Evolutionary conservation across 2,329 filamentous ascomycete species (phyloP).

Genomic region (Nigrospora oryzae): DNA sequence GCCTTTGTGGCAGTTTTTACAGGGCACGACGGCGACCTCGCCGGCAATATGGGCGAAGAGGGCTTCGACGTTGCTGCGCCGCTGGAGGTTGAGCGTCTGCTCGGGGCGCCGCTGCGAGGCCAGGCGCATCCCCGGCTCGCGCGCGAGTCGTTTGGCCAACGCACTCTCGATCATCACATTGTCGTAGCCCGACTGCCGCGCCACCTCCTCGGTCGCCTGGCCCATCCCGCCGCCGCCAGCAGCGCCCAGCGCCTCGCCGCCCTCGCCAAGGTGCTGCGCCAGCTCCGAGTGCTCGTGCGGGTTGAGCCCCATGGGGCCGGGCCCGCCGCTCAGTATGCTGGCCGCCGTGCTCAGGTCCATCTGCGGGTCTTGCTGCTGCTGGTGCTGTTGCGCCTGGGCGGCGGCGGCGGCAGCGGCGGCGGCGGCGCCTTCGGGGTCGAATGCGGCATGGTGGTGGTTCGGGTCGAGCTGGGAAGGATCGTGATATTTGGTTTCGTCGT

Average conservation of each 20-base stretch:
- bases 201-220: conserved; percentile 38
- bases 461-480: neutral
- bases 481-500: neutral
- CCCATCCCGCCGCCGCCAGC: neutral
- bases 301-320: conserved; percentile 17
- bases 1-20: conserved; percentile 52
- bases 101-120: conserved; percentile 45
- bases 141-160: conserved; percentile 44
- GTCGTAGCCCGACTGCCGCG: conserved; percentile 36
- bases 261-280: conserved; percentile 12
- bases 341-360: conserved; percentile 20
- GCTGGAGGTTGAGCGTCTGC: conserved; percentile 44
- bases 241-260: neutral
- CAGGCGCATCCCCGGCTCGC: conserved; percentile 37
- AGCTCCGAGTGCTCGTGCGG: conserved; percentile 20
- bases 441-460: conserved; percentile 2
- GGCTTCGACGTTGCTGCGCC: conserved; percentile 52
- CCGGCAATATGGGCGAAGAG: conserved; percentile 50
- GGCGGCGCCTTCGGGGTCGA: conserved; percentile 6
- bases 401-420: conserved; percentile 5
- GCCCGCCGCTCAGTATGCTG: conserved; percentile 20
- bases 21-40: conserved; percentile 35
- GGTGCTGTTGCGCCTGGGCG: conserved; percentile 1
- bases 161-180: conserved; percentile 42
- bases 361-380: conserved; percentile 18